Percentiles rank a stretch among this genome's conserved stretches.
These are phyloP conservation scores for Juglanconis sp. DNA, from an alignment of 2,329 filamentous ascomycete species.

Conservation along the genomic window DNA sequence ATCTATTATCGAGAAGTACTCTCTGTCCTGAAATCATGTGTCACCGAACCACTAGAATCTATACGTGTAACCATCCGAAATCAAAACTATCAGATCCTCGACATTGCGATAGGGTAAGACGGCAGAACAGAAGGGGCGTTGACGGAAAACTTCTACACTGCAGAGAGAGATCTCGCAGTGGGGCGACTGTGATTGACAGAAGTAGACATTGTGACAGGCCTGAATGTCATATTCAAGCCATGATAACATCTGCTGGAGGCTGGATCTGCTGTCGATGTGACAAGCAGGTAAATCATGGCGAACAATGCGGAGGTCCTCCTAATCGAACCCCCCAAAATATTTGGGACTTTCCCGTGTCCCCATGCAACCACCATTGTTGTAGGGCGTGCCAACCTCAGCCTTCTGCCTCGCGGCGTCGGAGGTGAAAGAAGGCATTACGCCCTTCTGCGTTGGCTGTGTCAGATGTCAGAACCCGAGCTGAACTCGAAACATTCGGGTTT, in stretches of 20 bases:
- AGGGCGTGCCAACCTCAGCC: too few relatives aligned
- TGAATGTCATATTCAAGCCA: neutral
- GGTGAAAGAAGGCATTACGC: too few relatives aligned
- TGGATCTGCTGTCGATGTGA: neutral
- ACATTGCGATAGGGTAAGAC: neutral
- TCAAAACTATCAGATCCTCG: neutral
- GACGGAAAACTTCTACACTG: neutral
- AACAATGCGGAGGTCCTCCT: neutral
- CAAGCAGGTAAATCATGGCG: neutral
- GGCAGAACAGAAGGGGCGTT: neutral
- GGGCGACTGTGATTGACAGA: neutral
- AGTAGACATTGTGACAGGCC: neutral
- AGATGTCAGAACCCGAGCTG: too few relatives aligned
- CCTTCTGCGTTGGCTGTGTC: too few relatives aligned
- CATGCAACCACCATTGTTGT: too few relatives aligned
- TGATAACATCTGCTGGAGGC: neutral
- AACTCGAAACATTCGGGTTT: too few relatives aligned
- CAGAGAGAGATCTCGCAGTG: neutral
- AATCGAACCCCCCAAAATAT: neutral
- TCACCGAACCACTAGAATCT: neutral
- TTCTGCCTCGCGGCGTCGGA: too few relatives aligned
- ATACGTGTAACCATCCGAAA: neutral
- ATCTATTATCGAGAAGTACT: neutral
- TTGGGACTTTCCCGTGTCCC: too few relatives aligned
- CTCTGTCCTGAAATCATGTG: neutral